These are phyloP conservation scores for Pyrenophora graminea DNA, from an alignment of 2,329 filamentous ascomycete genomes.

Conservation along the genomic window DNA sequence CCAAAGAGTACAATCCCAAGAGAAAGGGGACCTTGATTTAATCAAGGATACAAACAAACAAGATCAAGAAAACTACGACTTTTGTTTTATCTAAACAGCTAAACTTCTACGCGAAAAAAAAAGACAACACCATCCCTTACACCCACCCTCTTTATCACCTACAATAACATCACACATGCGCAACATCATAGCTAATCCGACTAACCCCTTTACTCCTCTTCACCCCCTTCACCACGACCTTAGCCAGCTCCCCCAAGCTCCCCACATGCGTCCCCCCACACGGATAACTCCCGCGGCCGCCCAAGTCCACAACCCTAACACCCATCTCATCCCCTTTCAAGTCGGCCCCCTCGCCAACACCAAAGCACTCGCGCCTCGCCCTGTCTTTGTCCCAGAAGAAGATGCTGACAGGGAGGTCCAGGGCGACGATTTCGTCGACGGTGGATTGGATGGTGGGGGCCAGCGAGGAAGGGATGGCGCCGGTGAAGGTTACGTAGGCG, in stretches of 20 bases:
- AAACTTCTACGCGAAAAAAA: no score
- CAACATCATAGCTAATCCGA: conserved; percentile 56
- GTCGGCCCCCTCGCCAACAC: conserved; percentile 43
- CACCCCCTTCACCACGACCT: conserved; percentile 69
- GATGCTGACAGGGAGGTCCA: conserved; percentile 51
- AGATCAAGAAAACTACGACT: no score
- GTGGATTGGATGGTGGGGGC: conserved; percentile 60
- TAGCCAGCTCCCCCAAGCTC: conserved; percentile 62
- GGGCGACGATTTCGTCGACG: conserved; percentile 62
- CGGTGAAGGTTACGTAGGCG: conserved; percentile 68
- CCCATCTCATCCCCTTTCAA: conserved; percentile 41
- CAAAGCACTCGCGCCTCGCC: conserved; percentile 51
- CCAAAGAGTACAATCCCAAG: no score
- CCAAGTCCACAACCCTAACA: conserved; percentile 69
- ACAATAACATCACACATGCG: no score
- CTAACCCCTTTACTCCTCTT: conserved; percentile 66
- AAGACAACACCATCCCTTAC: no score
- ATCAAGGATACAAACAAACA: no score
- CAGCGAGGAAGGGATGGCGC: conserved; percentile 63
- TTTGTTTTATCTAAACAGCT: no score
- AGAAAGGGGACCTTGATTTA: no score
- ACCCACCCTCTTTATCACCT: no score
- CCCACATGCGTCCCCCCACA: conserved; percentile 77
- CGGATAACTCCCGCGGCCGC: conserved; percentile 70
- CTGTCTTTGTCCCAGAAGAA: conserved; percentile 71